These are phyloP conservation scores for Pichia membranifaciens DNA, from an alignment of 805 yeast genomes.

Conservation along the genomic window DNA sequence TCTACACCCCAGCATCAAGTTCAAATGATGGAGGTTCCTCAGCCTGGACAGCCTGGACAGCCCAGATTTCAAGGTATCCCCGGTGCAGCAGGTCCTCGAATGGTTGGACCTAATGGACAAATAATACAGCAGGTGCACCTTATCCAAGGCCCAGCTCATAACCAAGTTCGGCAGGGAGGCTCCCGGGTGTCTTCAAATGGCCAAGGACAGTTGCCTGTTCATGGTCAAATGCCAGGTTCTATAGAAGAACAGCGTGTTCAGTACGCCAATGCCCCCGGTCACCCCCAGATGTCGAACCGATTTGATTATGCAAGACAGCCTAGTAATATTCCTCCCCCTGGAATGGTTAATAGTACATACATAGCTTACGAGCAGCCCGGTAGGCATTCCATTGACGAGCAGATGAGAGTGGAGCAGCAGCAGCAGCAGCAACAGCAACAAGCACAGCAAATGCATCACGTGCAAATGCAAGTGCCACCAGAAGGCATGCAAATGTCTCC, in stretches of 20 bases:
- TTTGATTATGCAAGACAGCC: too few species aligned
- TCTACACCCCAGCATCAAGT: not conserved
- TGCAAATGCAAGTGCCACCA: slow-evolving; percentile 1
- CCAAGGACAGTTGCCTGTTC: too few species aligned
- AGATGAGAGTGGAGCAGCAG: not conserved
- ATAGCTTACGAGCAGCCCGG: not conserved
- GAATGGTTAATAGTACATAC: not conserved
- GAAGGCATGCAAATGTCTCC: not conserved
- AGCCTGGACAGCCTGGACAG: too few species aligned
- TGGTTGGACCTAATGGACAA: not conserved
- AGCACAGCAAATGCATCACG: slow-evolving; percentile 1
- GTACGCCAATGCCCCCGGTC: not conserved
- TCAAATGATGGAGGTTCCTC: not conserved
- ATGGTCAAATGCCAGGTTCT: not conserved
- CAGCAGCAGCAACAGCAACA: not conserved
- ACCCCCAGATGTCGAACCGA: not conserved
- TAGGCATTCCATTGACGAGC: not conserved
- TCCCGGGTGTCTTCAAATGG: too few species aligned
- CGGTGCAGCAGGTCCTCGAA: too few species aligned
- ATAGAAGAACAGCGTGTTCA: not conserved
- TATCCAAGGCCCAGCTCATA: not conserved
- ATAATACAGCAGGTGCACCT: not conserved
- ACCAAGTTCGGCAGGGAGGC: too few species aligned
- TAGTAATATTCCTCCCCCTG: not conserved
- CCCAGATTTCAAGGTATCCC: too few species aligned